Evolutionary conservation across 2,329 filamentous ascomycete species (phyloP), one percentile per base, ranked within the genome.

Genomic region (Colletotrichum sp.): DNA sequence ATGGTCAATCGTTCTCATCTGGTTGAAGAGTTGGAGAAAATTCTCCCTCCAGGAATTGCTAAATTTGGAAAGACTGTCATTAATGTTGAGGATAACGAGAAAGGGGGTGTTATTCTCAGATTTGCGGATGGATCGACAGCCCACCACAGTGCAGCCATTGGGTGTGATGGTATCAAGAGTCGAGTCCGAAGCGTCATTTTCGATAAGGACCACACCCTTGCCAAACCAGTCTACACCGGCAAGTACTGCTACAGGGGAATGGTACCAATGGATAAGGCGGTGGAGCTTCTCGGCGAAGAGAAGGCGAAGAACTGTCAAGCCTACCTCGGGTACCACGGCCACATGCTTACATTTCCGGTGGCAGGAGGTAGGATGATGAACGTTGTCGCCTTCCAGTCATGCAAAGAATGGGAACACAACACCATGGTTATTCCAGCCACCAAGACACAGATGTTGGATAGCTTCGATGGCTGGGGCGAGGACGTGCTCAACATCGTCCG

Each of bases 291-390:
- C 4, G 89, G 88, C 1, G 74, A 78, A 18, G 75, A 83, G 52
- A 82, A 80, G 71, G 82, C 82, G 1, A 73, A 76, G 62, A 83
- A 83, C n/a, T 52, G 3, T 36, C 21, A 9, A 36, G 5, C 16
- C 21, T n/a, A 83, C 80, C 79, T 83, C 77, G 91, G 90, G 0
- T 86, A 86, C 3, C 82, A 85, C 58, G 89, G 88, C 0, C 91
- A 93, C 77, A 80, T 92, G 2, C 82, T 92, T n/a, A 90, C 89
- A 0, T 92, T 92, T 76, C 90, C 90, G 0, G 89, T 92, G 43
- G 86, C 88, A 13, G 85, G 88, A 7, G 90, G 90, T 13, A 83
- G 85, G 38, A 87, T 87, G 1, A 86, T 92, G 82, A 93, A 92
- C 76, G 87, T 90, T 7, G 88, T 89, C 1, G 89, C 90, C 48